These are phyloP conservation scores for Pseudocercospora eumusae DNA, from an alignment of 2,329 filamentous ascomycete genomes.

Conservation along the genomic window DNA sequence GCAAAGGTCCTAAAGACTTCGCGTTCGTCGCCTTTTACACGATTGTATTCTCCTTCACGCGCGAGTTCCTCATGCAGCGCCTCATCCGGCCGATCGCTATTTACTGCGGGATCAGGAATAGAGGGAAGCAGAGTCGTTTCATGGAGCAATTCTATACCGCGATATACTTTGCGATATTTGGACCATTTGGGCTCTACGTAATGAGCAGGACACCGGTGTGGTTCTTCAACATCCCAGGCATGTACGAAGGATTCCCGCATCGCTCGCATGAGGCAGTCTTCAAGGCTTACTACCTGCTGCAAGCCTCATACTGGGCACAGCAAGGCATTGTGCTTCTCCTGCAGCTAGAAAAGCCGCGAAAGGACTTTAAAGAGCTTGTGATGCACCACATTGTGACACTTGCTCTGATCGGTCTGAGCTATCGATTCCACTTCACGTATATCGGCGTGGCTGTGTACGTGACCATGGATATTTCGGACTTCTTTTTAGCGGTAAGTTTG, in stretches of 20 bases:
- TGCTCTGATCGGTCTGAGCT: constrained; percentile 79
- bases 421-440: constrained; percentile 95
- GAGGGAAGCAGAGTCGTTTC: constrained; percentile 82
- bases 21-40: constrained; percentile 89
- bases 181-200: constrained; percentile 82
- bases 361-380: constrained; percentile 93
- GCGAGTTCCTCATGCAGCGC: constrained; percentile 95
- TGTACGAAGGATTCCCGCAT: constrained; percentile 90
- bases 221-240: constrained; percentile 90
- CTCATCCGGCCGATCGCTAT: constrained; percentile 75
- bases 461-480: constrained; percentile 91
- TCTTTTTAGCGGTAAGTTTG: constrained; percentile 82
- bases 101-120: constrained; percentile 66
- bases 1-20: constrained; percentile 83
- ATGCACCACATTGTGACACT: constrained; percentile 89
- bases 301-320: constrained; percentile 94
- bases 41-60: constrained; percentile 85
- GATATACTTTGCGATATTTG: constrained; percentile 81
- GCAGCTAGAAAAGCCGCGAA: constrained; percentile 87
- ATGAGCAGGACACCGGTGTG: constrained; percentile 90
- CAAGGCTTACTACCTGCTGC: constrained; percentile 95
- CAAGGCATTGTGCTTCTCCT: constrained; percentile 85
- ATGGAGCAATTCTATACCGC: constrained; percentile 97
- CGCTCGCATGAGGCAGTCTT: constrained; percentile 74
- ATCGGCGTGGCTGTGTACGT: constrained; percentile 92